Base-by-base conservation (phyloP, 1,139 yeast species). In the Blastobotrys elegans region DNA sequence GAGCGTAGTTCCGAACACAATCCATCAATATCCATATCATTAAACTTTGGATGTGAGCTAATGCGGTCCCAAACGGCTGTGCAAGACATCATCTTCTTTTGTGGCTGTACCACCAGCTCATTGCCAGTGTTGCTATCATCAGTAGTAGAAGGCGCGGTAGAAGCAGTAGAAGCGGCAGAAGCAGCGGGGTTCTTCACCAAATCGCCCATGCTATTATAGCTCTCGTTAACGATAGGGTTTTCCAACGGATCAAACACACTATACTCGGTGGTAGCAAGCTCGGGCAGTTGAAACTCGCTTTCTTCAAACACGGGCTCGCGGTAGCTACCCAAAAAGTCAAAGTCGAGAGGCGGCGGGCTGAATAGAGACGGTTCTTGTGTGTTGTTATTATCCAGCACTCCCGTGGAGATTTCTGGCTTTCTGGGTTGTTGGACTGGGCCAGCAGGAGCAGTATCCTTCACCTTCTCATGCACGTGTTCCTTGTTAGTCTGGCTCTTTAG, bases 21-120 rank as follows among this genome's bases (percentile, higher is more conserved):
- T 1, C 96, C 94, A 64, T 90, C 97, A 55, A 92, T 89, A 66
- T 92, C 97, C 49, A 92, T 74, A 52, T 90, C 96, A 5, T 94
- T 81, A 66, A 90, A 92, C 64, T 84, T 81, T 31, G 98, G 97
- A 72, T 92, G 97, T 14, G 95, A 71, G 2, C 96, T 86, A 35
- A 92, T 85, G 61, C 97, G 77, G 65, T 90, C 97, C 98, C 98
- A 92, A 20, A 90, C 84, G 58, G 89, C 97, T 0, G 95, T 80
- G 66, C 98, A 92, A 60, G 79, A 77, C 67, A 87, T 66, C 71
- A 46, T 72, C 31, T 36, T 34, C 31, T 36, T 34, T 22, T 58
- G 58, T 3, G 64, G 60, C 3, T 61, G 63, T 30, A 56, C 60
- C 2, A 56, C 53, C 2, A 56, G 53, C 13, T 63, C 68, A 24